These are phyloP conservation scores for Gossypium ekmanianum DNA, from an alignment of 345 rosid species.

Conservation along the genomic window DNA sequence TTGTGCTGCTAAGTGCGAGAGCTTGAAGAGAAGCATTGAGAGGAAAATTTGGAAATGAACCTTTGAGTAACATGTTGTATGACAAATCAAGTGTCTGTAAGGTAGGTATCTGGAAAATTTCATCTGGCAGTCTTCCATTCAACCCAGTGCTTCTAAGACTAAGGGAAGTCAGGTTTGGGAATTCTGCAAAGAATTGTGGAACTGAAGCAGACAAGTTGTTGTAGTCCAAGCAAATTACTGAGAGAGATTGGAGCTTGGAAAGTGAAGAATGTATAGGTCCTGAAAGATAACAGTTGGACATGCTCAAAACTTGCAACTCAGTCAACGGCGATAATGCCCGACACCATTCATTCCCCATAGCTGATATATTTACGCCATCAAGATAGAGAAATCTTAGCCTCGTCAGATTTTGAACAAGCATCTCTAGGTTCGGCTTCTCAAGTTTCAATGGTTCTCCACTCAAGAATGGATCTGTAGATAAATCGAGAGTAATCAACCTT, in stretches of 20 bases:
- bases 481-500: constrained; percentile 26
- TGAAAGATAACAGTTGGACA: constrained; percentile 29
- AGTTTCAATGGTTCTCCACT: constrained; percentile 12
- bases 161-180: constrained; percentile 20
- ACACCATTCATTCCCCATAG: constrained; percentile 27
- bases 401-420: too few relatives aligned
- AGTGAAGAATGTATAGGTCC: constrained; percentile 32
- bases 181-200: constrained; percentile 28
- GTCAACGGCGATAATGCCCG: constrained; percentile 27
- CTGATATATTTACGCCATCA: too few relatives aligned
- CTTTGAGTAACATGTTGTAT: too few relatives aligned
- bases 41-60: too few relatives aligned
- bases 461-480: constrained; percentile 16
- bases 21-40: too few relatives aligned
- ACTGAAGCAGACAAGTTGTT: constrained; percentile 24
- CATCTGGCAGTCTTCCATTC: too few relatives aligned
- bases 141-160: neutral
- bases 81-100: too few relatives aligned
- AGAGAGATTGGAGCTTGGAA: constrained; percentile 15
- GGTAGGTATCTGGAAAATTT: too few relatives aligned
- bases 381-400: too few relatives aligned
- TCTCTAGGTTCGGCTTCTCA: neutral
- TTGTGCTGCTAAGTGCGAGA: too few relatives aligned
- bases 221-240: constrained; percentile 12
- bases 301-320: constrained; percentile 36